Conservation (phyloP, 2,329 filamentous ascomycete genomes). For the Leptoxyphium fumago region DNA sequence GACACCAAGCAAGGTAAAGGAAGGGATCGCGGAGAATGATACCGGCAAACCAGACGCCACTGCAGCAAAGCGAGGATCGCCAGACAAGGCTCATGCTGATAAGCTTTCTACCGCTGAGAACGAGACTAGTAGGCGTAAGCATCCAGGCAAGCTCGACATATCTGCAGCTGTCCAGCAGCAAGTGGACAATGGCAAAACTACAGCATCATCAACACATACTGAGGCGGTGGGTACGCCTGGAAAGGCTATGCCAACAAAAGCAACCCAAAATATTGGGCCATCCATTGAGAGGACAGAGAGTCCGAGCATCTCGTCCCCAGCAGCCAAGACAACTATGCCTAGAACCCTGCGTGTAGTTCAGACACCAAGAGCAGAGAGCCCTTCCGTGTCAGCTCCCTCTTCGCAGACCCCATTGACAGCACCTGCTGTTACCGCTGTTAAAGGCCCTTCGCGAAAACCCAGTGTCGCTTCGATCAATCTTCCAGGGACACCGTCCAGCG, state of each 20-base stretch:
- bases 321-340: conserved; percentile 32
- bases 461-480: conserved; percentile 44
- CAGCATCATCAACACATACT: conserved; percentile 4
- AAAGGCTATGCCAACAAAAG: conserved; percentile 11
- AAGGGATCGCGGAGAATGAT: background rate
- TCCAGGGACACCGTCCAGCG: conserved; percentile 60
- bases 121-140: conserved; percentile 20
- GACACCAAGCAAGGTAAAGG: background rate
- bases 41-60: no score
- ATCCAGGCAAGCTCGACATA: conserved; percentile 34
- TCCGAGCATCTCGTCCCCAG: conserved; percentile 33
- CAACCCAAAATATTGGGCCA: background rate
- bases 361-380: conserved; percentile 46
- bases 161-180: conserved; percentile 22
- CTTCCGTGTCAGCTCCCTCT: conserved; percentile 27
- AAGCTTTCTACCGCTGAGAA: background rate
- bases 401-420: conserved; percentile 16
- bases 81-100: background rate
- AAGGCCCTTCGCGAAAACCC: conserved; percentile 35
- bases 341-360: conserved; percentile 58
- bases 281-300: conserved; percentile 24
- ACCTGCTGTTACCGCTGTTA: conserved; percentile 17
- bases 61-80: background rate
- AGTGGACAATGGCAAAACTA: conserved; percentile 4
- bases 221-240: conserved; percentile 18